phyloP scores from a whole-genome alignment of 2,329 filamentous ascomycete species.

The Cryphonectria nitschkei region DNA sequence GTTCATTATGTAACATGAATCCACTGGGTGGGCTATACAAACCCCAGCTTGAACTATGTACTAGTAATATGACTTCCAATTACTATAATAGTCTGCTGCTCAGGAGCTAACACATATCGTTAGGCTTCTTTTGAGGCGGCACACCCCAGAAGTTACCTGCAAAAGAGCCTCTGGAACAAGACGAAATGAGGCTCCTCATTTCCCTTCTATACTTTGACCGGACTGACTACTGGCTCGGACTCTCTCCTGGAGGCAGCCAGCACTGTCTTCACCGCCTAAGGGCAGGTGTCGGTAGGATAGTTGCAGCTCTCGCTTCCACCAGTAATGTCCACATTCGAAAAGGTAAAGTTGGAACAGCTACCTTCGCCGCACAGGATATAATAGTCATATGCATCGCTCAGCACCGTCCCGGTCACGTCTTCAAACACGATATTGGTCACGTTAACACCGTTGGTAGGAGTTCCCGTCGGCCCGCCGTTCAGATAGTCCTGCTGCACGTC shows the following conservation, averaged over 20 bases:
- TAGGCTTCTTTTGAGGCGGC: too few species aligned
- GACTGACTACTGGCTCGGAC: too few species aligned
- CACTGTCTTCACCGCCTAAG: not conserved
- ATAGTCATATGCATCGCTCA: constrained; percentile 43
- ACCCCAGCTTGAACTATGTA: not conserved
- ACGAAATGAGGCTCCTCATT: not conserved
- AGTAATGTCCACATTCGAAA: constrained; percentile 51
- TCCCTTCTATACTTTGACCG: not conserved
- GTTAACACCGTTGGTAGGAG: constrained; percentile 54
- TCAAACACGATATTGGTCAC: constrained; percentile 53
- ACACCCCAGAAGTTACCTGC: not conserved
- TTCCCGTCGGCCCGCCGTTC: constrained; percentile 50
- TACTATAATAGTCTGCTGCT: too few species aligned
- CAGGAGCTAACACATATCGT: too few species aligned
- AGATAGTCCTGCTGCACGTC: constrained; percentile 50
- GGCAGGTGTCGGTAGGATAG: constrained; percentile 26
- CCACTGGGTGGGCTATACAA: not conserved
- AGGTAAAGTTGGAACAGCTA: constrained; percentile 57
- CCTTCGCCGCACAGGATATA: constrained; percentile 59
- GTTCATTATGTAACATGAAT: not conserved
- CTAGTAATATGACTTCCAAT: too few species aligned
- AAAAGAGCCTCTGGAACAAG: not conserved
- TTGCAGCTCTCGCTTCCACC: constrained; percentile 46
- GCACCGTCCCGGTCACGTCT: constrained; percentile 49
- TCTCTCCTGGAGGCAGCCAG: not conserved